phyloP scores from a whole-genome alignment of 768 basidiomycete species.

The Fomitopsis serialis region DNA sequence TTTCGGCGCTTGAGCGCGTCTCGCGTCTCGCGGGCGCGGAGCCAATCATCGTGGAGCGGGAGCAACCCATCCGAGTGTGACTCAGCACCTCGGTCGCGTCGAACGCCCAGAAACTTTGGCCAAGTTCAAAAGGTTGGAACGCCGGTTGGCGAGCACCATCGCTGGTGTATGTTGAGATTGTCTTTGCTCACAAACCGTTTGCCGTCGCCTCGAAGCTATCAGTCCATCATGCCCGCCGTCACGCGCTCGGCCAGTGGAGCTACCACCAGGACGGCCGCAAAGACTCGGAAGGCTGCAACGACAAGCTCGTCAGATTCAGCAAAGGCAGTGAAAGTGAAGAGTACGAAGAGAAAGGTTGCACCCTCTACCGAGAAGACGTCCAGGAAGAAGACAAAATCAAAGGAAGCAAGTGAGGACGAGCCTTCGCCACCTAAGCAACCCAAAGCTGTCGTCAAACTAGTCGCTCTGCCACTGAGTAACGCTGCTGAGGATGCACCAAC shows the following conservation, averaged over 20 bases:
- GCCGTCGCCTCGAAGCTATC: not conserved
- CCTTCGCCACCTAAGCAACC: constrained; percentile 1
- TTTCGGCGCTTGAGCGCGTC: not conserved
- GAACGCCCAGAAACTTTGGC: no score
- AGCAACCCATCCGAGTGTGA: not conserved
- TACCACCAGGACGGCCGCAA: constrained; percentile 3
- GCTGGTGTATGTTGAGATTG: not conserved
- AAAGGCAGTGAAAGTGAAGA: constrained; percentile 1
- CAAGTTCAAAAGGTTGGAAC: not conserved
- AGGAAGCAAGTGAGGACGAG: not conserved
- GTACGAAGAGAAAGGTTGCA: constrained; percentile 4
- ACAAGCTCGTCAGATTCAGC: not conserved
- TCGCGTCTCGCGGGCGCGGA: no score
- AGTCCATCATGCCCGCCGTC: constrained; percentile 12
- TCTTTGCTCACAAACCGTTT: not conserved
- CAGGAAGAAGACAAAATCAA: constrained; percentile 3
- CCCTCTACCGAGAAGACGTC: constrained; percentile 4
- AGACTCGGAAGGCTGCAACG: not conserved
- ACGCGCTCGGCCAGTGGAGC: constrained; percentile 20
- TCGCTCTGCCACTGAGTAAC: not conserved
- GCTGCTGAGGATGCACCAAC: constrained; percentile 10
- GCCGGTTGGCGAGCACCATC: no score
- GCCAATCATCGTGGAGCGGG: not conserved
- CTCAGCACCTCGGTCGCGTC: not conserved
- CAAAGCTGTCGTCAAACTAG: not conserved